Evolutionary conservation across 1,139 yeast species (phyloP).

Genomic region (Pichiaceae sp.): DNA sequence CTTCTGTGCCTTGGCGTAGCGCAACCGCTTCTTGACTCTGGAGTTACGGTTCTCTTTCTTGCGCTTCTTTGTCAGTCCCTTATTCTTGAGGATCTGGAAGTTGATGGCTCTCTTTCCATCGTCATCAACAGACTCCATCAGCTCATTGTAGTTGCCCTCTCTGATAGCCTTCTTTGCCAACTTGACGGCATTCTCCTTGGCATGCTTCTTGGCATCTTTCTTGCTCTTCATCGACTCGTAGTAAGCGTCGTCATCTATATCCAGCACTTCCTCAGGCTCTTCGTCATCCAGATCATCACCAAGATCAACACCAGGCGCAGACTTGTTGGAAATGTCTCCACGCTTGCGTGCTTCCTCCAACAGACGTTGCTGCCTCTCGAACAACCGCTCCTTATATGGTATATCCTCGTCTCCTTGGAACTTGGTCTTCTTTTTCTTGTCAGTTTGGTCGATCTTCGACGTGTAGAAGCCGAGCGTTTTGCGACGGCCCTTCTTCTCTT

Average conservation of each 20-base stretch:
- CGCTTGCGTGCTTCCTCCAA: slow-evolving; percentile 83
- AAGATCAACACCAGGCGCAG: slow-evolving; percentile 44
- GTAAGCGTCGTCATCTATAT: slow-evolving; percentile 30
- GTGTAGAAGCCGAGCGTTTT: slow-evolving; percentile 90
- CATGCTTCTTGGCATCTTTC: slow-evolving; percentile 39
- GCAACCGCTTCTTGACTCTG: slow-evolving; percentile 96
- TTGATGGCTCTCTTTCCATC: slow-evolving; percentile 93
- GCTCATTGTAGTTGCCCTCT: slow-evolving; percentile 73
- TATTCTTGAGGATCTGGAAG: slow-evolving; percentile 88
- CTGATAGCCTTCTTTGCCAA: slow-evolving; percentile 73
- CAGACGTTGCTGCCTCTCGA: slow-evolving; percentile 81
- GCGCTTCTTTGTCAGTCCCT: slow-evolving; percentile 89
- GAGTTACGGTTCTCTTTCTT: slow-evolving; percentile 92
- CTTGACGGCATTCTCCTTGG: slow-evolving; percentile 58
- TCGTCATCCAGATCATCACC: slow-evolving; percentile 40
- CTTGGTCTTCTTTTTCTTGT: slow-evolving; percentile 44
- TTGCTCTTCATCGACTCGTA: slow-evolving; percentile 43
- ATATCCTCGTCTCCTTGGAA: slow-evolving; percentile 82
- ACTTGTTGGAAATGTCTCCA: slow-evolving; percentile 40
- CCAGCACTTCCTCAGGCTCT: background rate
- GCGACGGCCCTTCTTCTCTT: slow-evolving; percentile 78
- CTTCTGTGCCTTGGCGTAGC: slow-evolving; percentile 92
- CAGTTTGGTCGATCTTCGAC: slow-evolving; percentile 80
- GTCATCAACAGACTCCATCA: slow-evolving; percentile 56
- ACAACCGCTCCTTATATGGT: slow-evolving; percentile 86